phyloP scores from a whole-genome alignment of 2,329 filamentous ascomycete species.

The Coleophoma eucalyptorum region DNA sequence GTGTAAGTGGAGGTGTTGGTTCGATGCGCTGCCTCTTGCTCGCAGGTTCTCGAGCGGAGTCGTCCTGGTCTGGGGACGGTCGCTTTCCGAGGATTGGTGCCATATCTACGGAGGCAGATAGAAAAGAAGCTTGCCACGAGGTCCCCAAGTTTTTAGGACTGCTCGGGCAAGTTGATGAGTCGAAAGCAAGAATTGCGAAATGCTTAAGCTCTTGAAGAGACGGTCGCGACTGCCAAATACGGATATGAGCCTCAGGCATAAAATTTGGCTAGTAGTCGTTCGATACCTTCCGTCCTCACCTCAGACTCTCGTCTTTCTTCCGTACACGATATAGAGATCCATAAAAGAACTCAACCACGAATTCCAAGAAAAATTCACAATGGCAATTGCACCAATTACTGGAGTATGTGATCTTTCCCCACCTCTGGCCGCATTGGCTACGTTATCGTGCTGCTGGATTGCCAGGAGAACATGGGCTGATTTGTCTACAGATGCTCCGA shows the following conservation, averaged over 20 bases:
- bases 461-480: slow-evolving; percentile 18
- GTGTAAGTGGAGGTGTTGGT: slow-evolving; percentile 14
- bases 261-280: no score
- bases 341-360: slow-evolving; percentile 20
- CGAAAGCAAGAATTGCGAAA: no score
- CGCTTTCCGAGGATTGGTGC: slow-evolving; percentile 15
- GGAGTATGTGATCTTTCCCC: slow-evolving; percentile 21
- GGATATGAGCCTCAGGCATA: no score
- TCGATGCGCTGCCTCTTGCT: slow-evolving; percentile 21
- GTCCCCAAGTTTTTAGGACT: no score
- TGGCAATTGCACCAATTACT: slow-evolving; percentile 32
- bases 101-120: slow-evolving; percentile 11
- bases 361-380: slow-evolving; percentile 20
- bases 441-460: background rate
- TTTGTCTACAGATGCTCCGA: slow-evolving; percentile 48
- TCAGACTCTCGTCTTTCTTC: no score
- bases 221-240: no score
- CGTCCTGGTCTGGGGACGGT: slow-evolving; percentile 18
- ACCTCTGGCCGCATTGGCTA: no score
- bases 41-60: slow-evolving; percentile 14
- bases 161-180: no score
- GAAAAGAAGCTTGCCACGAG: background rate
- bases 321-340: slow-evolving; percentile 14
- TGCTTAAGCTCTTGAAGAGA: no score
- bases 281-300: no score